Evolutionary conservation across 768 basidiomycete species (phyloP), one percentile per base, ranked within the genome.

Genomic region (Guyanaporus albipodus): DNA sequence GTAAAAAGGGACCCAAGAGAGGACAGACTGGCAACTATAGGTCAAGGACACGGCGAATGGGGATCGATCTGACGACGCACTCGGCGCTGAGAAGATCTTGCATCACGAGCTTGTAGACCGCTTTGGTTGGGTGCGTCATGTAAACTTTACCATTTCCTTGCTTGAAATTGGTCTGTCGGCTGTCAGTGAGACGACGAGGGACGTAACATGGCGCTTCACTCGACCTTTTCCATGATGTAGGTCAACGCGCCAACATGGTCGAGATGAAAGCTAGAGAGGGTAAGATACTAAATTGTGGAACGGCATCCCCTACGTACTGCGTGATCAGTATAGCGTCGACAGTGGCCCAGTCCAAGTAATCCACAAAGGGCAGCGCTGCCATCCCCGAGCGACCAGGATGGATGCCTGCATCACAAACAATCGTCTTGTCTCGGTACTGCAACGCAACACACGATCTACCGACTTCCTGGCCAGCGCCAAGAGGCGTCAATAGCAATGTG

Each of bases 61-160:
- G 2, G 33, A 34, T 14, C 38, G 1, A 37, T 24, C 11, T 15
- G 24, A 14, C 4, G 17, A 70, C 79, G 40, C 38, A 93, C 93
- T 89, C 82, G 78, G 87, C 91, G 24, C 90, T 82, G 44, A 97
- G 85, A 61, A 87, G 94, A 61, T 97, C 95, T 66, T 94, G 91
- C 94, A 97, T 97, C 76, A 97, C 92, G 64, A 94, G 89, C 53
- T 92, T 92, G 72, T 97, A 93, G 40, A 97, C 79, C 3, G 91
- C 94, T 68, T 98, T 99, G 10, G 95, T 99, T 2, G 95, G 91
- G 67, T 93, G 91, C 3, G 95, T 97, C 95, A 97, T 99, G 71
- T 97, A 99, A 8, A 97, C 92, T 58, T 94, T 95, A 17, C 95
- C 95, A 48, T 85, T 86, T 17, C 95, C 95, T 62, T 96, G 91